A percentile compares a stretch with the other conserved stretches of the same genome.
phyloP scores from a whole-genome alignment of 164 flowering plant species.

The Magnolia changhungtana region DNA sequence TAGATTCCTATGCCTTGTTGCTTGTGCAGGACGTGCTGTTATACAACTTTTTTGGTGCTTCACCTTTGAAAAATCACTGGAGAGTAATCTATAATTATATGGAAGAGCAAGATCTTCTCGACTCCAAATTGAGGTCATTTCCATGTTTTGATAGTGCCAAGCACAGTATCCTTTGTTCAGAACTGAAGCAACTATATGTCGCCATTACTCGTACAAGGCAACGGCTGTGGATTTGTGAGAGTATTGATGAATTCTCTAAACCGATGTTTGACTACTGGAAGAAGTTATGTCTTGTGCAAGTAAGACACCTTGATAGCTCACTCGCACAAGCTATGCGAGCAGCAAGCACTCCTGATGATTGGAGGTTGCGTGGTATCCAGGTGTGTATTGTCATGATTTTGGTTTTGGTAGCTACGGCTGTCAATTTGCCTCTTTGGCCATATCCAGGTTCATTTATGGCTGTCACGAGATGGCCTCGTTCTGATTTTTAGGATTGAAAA shows the following conservation, averaged over 20 bases:
- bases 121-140: constrained; percentile 22
- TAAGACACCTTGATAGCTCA: constrained; percentile 47
- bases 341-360: constrained; percentile 62
- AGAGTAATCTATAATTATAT: constrained; percentile 64
- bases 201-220: constrained; percentile 87
- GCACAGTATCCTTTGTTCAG: constrained; percentile 68
- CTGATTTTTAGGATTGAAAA: no score
- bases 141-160: constrained; percentile 47
- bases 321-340: constrained; percentile 63
- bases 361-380: constrained; percentile 66
- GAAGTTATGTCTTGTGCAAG: constrained; percentile 47
- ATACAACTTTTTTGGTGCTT: constrained; percentile 72
- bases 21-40: constrained; percentile 66
- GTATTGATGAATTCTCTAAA: constrained; percentile 37
- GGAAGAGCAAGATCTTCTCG: constrained; percentile 46
- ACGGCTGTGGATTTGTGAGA: constrained; percentile 81
- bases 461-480: not conserved
- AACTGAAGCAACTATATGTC: constrained; percentile 78
- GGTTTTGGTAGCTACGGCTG: not conserved
- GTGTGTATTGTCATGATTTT: constrained; percentile 22
- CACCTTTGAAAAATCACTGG: constrained; percentile 68
- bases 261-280: constrained; percentile 84
- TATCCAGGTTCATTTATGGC: not conserved
- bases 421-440: not conserved
- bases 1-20: not conserved